Evolutionary conservation across 2,329 filamentous ascomycete species (phyloP).

Genomic region (Sporothrix sp.): DNA sequence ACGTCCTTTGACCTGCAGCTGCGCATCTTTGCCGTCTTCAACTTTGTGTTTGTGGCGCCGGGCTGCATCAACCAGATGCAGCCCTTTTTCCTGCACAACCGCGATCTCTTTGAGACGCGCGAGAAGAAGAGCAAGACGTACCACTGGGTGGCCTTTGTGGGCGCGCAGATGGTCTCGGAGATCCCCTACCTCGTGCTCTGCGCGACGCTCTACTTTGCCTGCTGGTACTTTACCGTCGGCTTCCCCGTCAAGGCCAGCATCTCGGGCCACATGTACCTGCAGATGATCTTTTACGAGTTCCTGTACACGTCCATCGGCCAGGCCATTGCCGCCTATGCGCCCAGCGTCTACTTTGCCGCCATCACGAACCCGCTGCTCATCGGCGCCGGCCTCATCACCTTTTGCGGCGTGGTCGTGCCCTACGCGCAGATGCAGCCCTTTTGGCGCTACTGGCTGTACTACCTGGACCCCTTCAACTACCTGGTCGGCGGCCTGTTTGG

Average conservation of each 20-base stretch:
- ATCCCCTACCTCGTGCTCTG: constrained; percentile 49
- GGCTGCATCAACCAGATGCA: constrained; percentile 56
- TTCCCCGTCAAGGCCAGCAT: constrained; percentile 45
- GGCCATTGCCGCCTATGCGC: constrained; percentile 52
- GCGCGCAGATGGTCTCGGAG: constrained; percentile 59
- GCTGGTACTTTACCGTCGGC: constrained; percentile 16
- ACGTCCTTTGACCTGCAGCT: constrained; percentile 57
- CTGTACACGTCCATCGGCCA: constrained; percentile 53
- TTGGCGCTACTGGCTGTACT: constrained; percentile 60
- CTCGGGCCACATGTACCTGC: constrained; percentile 26
- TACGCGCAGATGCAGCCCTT: constrained; percentile 52
- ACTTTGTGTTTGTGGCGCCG: constrained; percentile 59
- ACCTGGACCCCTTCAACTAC: constrained; percentile 52
- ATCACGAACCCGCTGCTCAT: constrained; percentile 48
- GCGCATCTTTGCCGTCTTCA: constrained; percentile 62
- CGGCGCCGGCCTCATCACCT: constrained; percentile 48
- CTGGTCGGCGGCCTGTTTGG: constrained; percentile 46
- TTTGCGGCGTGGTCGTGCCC: constrained; percentile 67
- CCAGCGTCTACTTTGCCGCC: constrained; percentile 49
- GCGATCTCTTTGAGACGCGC: constrained; percentile 58
- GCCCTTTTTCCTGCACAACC: constrained; percentile 61
- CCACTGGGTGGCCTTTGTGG: constrained; percentile 58
- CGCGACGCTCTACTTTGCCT: constrained; percentile 54
- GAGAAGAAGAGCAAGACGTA: constrained; percentile 62
- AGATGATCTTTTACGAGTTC: constrained; percentile 48